phyloP scores from a whole-genome alignment of 345 rosid genomes.

The Brassica rapa region DNA sequence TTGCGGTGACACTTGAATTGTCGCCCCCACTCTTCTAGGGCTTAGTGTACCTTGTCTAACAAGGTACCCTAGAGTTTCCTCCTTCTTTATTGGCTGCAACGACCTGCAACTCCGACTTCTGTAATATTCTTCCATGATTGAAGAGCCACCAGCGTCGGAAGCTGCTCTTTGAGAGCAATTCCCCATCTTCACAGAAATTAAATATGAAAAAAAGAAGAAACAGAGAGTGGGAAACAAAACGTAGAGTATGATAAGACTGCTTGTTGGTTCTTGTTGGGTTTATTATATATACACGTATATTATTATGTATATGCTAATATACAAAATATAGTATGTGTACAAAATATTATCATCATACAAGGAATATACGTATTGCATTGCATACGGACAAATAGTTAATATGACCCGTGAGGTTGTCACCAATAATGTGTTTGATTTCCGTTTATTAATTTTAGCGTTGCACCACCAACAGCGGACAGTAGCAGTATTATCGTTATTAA shows the following conservation, averaged over 20 bases:
- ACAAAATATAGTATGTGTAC: background rate
- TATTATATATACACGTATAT: background rate
- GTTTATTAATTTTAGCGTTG: background rate
- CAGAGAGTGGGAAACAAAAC: background rate
- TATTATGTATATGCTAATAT: slow-evolving; percentile 8
- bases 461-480: background rate
- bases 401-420: slow-evolving; percentile 34
- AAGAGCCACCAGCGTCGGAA: slow-evolving; percentile 25
- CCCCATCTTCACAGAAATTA: slow-evolving; percentile 24
- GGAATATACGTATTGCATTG: background rate
- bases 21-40: slow-evolving; percentile 25
- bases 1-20: slow-evolving; percentile 54
- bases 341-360: background rate
- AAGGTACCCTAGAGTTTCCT: slow-evolving; percentile 45
- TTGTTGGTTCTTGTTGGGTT: slow-evolving; percentile 7
- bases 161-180: slow-evolving; percentile 33
- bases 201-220: background rate
- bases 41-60: slow-evolving; percentile 41
- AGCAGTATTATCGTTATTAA: background rate
- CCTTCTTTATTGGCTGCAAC: slow-evolving; percentile 11
- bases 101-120: slow-evolving; percentile 14
- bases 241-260: slow-evolving; percentile 23
- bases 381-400: slow-evolving; percentile 27
- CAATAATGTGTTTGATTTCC: slow-evolving; percentile 28
- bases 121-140: slow-evolving; percentile 20